Percentiles rank a stretch among this genome's conserved stretches.
These are phyloP conservation scores for Daldinia sp. DNA, from an alignment of 2,329 filamentous ascomycete genomes.

Conservation along the genomic window DNA sequence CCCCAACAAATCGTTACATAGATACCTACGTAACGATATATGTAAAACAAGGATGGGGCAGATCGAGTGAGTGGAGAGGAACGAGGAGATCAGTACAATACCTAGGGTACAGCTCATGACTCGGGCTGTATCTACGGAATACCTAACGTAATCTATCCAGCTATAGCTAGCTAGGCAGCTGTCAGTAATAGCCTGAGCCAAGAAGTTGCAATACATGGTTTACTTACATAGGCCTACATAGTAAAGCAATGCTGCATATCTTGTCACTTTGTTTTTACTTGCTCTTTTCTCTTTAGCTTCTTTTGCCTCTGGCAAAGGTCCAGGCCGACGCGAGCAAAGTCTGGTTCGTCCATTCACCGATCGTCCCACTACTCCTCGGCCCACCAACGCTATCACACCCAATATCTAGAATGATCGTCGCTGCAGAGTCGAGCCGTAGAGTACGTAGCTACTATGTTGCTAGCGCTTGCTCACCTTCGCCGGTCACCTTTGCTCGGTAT, in stretches of 20 bases:
- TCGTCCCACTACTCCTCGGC: slow-evolving; percentile 26
- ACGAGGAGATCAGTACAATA: background rate
- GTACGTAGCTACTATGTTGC: slow-evolving; percentile 1
- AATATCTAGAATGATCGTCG: slow-evolving; percentile 29
- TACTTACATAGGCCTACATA: slow-evolving; percentile 12
- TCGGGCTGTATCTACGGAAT: slow-evolving; percentile 16
- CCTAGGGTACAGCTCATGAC: slow-evolving; percentile 1
- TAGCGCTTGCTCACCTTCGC: slow-evolving; percentile 26
- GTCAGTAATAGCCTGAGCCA: slow-evolving; percentile 33
- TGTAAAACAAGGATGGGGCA: background rate
- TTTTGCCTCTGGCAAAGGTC: slow-evolving; percentile 9
- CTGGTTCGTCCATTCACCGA: slow-evolving; percentile 31
- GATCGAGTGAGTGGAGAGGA: background rate
- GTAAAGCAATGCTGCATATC: slow-evolving; percentile 7
- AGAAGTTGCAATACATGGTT: slow-evolving; percentile 33
- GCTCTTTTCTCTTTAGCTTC: slow-evolving; percentile 32
- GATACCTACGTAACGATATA: slow-evolving; percentile 7
- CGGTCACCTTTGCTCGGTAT: slow-evolving; percentile 36
- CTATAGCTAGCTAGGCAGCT: slow-evolving; percentile 38
- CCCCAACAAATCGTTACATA: background rate
- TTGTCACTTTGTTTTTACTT: slow-evolving; percentile 23
- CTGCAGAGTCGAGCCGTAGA: slow-evolving; percentile 21
- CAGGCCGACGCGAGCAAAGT: slow-evolving; percentile 10
- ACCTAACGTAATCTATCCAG: slow-evolving; percentile 32
- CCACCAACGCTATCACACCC: slow-evolving; percentile 18